Percentiles rank a stretch among this genome's conserved stretches.
These are phyloP conservation scores for Calonectria crousiana DNA, from an alignment of 2,329 filamentous ascomycete species.

Conservation along the genomic window DNA sequence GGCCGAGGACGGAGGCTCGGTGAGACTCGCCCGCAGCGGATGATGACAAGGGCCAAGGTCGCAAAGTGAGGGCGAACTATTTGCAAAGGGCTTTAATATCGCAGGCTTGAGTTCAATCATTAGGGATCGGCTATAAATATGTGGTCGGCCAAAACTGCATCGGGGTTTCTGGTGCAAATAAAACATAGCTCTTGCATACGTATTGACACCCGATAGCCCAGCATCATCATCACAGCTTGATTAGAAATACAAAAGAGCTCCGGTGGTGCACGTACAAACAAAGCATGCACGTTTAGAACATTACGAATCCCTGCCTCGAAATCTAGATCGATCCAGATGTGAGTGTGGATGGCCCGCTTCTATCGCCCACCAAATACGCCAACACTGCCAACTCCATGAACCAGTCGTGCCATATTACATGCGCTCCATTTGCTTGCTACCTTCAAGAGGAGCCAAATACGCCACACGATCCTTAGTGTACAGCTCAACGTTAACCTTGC, in stretches of 20 bases:
- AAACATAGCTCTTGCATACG: background rate
- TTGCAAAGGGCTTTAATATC: too few species aligned
- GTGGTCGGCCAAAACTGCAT: background rate
- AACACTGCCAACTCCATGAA: background rate
- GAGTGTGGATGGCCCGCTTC: background rate
- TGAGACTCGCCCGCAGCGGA: background rate
- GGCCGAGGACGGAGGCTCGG: slow-evolving; percentile 25
- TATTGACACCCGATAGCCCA: background rate
- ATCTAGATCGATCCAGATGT: background rate
- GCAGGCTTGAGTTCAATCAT: too few species aligned
- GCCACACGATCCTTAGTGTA: slow-evolving; percentile 63
- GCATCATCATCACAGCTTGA: background rate
- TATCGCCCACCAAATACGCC: background rate
- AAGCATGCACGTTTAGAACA: background rate
- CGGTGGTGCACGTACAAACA: background rate
- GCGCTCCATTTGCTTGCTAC: slow-evolving; percentile 59
- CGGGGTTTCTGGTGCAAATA: background rate
- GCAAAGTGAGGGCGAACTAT: background rate
- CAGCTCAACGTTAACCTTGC: slow-evolving; percentile 63
- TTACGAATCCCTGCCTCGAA: background rate
- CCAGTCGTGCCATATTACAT: slow-evolving; percentile 17
- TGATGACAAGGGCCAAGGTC: too few species aligned
- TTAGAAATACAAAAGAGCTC: background rate
- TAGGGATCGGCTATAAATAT: background rate
- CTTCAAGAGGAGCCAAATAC: slow-evolving; percentile 57